A percentile compares a stretch with the other conserved stretches of the same genome.
These are phyloP conservation scores for Aspergillus ochraceus DNA, from an alignment of 2,329 filamentous ascomycete genomes.

Conservation along the genomic window DNA sequence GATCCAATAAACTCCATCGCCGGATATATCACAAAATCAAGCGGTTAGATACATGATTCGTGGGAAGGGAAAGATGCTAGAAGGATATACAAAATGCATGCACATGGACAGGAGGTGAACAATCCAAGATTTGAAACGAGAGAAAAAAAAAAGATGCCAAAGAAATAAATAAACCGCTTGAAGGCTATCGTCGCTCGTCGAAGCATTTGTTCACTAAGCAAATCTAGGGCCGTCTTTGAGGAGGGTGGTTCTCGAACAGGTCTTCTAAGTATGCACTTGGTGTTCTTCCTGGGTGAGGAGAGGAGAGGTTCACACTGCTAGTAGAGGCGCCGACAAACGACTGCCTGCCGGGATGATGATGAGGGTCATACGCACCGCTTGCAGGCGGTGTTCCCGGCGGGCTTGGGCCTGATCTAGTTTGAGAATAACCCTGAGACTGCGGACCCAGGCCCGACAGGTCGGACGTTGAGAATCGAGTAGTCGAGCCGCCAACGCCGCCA, in stretches of 20 bases:
- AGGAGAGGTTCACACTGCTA: slow-evolving; percentile 66
- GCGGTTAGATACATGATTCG: background rate
- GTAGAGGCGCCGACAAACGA: slow-evolving; percentile 39
- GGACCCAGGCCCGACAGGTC: slow-evolving; percentile 63
- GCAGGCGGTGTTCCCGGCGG: slow-evolving; percentile 66
- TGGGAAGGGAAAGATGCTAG: background rate
- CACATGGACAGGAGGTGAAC: background rate
- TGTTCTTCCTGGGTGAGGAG: slow-evolving; percentile 67
- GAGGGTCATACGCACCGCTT: slow-evolving; percentile 40
- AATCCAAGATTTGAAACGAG: background rate
- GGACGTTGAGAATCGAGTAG: slow-evolving; percentile 50
- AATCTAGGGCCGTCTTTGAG: slow-evolving; percentile 14
- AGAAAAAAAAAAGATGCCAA: background rate
- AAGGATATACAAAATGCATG: background rate
- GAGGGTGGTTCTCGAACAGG: slow-evolving; percentile 71
- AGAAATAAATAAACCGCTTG: background rate
- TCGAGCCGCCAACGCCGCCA: slow-evolving; percentile 41
- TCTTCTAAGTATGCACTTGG: slow-evolving; percentile 91
- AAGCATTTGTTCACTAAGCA: background rate
- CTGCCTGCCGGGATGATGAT: slow-evolving; percentile 24
- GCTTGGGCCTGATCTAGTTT: slow-evolving; percentile 51
- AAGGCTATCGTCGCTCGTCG: background rate
- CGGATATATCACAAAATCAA: background rate
- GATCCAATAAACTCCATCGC: slow-evolving; percentile 1
- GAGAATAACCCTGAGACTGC: slow-evolving; percentile 56